Evolutionary conservation across 805 yeast genomes (phyloP).

Genomic region (Candida lessepsii): DNA sequence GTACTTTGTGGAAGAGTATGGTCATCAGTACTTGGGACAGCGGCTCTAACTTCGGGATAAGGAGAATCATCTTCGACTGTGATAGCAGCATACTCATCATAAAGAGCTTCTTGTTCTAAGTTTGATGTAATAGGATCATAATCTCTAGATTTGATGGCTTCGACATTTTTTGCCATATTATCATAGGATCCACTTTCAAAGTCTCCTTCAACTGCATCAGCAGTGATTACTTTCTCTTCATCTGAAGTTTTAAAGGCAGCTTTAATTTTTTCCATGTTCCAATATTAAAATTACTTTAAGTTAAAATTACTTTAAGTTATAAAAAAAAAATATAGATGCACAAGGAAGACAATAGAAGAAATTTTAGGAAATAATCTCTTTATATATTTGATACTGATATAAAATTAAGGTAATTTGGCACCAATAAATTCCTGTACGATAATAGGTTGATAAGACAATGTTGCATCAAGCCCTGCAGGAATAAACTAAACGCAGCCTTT

Average conservation of each 20-base stretch:
- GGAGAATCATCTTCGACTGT: slow-evolving; percentile 45
- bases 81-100: slow-evolving; percentile 42
- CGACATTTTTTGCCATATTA: slow-evolving; percentile 8
- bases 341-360: not conserved
- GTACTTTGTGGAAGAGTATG: slow-evolving; percentile 49
- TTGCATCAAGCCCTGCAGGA: not conserved
- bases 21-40: slow-evolving; percentile 55
- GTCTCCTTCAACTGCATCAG: slow-evolving; percentile 3
- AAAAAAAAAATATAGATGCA: not conserved
- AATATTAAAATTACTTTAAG: too few species aligned
- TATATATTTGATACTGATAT: slow-evolving; percentile 1
- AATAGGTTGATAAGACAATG: slow-evolving; percentile 1
- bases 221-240: not conserved
- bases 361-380: not conserved
- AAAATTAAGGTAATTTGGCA: too few species aligned
- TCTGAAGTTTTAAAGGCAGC: slow-evolving; percentile 5
- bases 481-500: too few species aligned
- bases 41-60: slow-evolving; percentile 66
- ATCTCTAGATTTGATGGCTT: slow-evolving; percentile 28
- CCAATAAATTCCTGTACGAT: slow-evolving; percentile 1
- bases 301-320: not conserved
- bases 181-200: slow-evolving; percentile 5
- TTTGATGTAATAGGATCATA: slow-evolving; percentile 33
- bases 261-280: slow-evolving; percentile 11
- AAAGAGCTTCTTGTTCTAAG: slow-evolving; percentile 21